Percentiles rank a stretch among this genome's conserved stretches.
phyloP scores from a whole-genome alignment of 2,329 filamentous ascomycete species.

The Neonectria coccinea region DNA sequence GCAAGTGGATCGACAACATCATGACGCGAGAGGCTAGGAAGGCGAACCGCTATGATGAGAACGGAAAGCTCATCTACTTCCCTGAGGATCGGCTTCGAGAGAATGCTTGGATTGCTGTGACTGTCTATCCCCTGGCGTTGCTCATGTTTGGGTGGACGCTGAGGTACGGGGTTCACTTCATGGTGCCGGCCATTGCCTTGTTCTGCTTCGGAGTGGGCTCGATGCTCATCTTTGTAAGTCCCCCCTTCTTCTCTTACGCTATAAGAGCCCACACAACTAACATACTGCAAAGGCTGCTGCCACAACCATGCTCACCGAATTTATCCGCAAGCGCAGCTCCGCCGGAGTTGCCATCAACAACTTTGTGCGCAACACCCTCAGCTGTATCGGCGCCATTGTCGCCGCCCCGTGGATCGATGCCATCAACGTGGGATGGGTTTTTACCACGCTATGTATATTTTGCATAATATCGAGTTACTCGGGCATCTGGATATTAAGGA shows the following conservation, averaged over 20 bases:
- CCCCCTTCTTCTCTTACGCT: not conserved
- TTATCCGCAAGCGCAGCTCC: conserved; percentile 78
- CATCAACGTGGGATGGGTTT: conserved; percentile 82
- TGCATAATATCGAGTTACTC: conserved; percentile 67
- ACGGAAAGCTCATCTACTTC: conserved; percentile 73
- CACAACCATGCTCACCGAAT: conserved; percentile 88
- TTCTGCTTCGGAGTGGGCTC: conserved; percentile 81
- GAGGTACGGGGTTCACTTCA: conserved; percentile 73
- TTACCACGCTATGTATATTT: conserved; percentile 68
- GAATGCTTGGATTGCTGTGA: conserved; percentile 81
- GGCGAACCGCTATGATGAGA: conserved; percentile 74
- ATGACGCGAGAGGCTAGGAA: conserved; percentile 82
- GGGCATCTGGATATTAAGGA: conserved; percentile 71
- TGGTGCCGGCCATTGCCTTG: conserved; percentile 71
- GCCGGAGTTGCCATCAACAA: conserved; percentile 85
- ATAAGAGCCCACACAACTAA: not conserved
- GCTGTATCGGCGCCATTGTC: conserved; percentile 76
- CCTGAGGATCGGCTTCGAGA: conserved; percentile 87
- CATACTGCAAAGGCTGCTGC: conserved; percentile 61
- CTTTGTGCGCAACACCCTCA: conserved; percentile 82
- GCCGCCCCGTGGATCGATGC: conserved; percentile 76
- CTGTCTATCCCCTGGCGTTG: conserved; percentile 76
- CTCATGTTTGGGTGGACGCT: conserved; percentile 84
- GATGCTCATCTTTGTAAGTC: conserved; percentile 80
- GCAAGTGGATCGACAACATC: conserved; percentile 82